phyloP scores from a whole-genome alignment of 2,329 filamentous ascomycete genomes.

The Tolypocladium capitatum region DNA sequence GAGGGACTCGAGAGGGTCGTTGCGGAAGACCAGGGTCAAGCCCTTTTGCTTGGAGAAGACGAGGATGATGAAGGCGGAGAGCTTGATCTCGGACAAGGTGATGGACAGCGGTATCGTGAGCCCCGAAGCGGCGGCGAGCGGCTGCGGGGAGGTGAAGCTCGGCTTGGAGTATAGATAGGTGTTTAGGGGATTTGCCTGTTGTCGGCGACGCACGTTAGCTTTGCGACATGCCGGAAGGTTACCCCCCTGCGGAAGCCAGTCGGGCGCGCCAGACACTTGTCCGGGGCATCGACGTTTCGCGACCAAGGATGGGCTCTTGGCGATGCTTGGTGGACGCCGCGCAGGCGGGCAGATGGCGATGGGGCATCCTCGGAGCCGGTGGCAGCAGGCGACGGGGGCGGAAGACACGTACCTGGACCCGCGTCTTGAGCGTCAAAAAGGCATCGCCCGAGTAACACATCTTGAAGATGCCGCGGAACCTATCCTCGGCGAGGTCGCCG shows the following conservation, averaged over 20 bases:
- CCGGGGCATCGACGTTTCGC: background rate
- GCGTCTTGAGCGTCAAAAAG: conserved; percentile 85
- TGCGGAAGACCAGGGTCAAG: conserved; percentile 89
- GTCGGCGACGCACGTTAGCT: conserved; percentile 34
- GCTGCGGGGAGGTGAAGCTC: conserved; percentile 81
- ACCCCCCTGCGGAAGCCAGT: background rate
- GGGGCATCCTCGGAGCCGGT: conserved; percentile 8
- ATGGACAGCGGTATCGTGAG: conserved; percentile 97
- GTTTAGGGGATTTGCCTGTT: conserved; percentile 82
- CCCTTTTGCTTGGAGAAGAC: conserved; percentile 98
- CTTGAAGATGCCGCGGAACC: conserved; percentile 97
- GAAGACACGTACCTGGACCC: conserved; percentile 61
- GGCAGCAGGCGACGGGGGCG: conserved; percentile 3
- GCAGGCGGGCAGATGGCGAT: conserved; percentile 2
- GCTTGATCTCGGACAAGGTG: conserved; percentile 85
- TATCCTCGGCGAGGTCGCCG: conserved; percentile 90
- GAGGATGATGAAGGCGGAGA: conserved; percentile 93
- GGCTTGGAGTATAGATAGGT: conserved; percentile 90
- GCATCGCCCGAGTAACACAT: conserved; percentile 97
- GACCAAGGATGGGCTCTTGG: background rate
- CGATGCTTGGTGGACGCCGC: background rate
- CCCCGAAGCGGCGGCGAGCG: conserved; percentile 78
- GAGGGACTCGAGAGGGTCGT: conserved; percentile 93
- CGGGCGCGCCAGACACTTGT: background rate
- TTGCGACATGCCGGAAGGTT: conserved; percentile 6